A percentile compares a stretch with the other conserved stretches of the same genome.
Evolutionary conservation across 2,329 filamentous ascomycete genomes (phyloP).

Genomic region (Colletotrichum sp.): DNA sequence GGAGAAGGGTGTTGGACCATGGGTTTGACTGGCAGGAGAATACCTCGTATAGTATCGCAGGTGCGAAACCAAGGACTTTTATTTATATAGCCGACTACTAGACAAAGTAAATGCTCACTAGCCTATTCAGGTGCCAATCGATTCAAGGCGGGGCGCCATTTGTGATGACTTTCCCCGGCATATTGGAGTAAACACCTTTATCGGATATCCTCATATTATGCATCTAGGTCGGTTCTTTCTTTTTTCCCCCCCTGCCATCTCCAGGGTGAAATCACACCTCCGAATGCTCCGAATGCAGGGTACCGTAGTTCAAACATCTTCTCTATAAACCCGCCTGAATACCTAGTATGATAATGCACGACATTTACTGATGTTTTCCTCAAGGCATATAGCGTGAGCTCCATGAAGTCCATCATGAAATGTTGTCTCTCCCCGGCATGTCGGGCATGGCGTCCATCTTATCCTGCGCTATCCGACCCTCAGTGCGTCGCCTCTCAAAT

Average conservation of each 20-base stretch:
- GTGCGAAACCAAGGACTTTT: neutral
- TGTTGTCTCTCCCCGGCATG: neutral
- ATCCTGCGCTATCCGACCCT: neutral
- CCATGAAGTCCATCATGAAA: neutral
- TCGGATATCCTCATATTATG: neutral
- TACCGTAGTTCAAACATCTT: neutral
- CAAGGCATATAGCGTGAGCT: neutral
- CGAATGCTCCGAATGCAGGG: neutral
- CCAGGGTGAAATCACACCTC: neutral
- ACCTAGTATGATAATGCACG: neutral
- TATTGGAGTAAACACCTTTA: neutral
- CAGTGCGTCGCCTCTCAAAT: neutral
- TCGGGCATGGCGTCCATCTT: neutral
- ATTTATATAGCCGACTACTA: neutral
- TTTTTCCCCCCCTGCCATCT: neutral
- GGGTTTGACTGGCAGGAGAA: neutral
- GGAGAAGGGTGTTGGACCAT: neutral
- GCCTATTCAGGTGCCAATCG: neutral
- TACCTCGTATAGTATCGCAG: neutral
- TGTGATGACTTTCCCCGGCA: neutral
- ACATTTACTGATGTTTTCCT: neutral
- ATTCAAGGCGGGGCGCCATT: neutral
- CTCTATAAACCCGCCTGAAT: neutral
- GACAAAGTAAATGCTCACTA: neutral
- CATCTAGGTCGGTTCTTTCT: neutral